Evolutionary conservation across 306 rosid species (phyloP), one percentile per base, ranked within the genome.

Genomic region (Carpinus viminea): DNA sequence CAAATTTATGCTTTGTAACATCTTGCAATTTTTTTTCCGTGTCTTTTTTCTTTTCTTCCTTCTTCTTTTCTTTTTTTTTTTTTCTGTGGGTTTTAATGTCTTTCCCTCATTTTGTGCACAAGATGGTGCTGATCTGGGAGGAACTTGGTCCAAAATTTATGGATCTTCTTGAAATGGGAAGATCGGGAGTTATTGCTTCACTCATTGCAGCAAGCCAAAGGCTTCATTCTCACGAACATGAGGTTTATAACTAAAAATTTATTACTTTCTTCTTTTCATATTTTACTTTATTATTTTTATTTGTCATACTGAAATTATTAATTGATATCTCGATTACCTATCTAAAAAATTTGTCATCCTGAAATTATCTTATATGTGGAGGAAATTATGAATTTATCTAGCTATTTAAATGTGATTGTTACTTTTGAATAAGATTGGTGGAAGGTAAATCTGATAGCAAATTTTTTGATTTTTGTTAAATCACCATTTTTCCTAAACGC

Each of bases 181-280:
- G 85, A 84, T 78, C 99, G n/a, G 98, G 98, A 77, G 97, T 93
- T 77, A 88, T 91, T 76, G 96, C 97, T 80, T 89, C 96, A 13
- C 87, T 89, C 13, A 73, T 91, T 74, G 94, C 97, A 85, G 89
- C 97, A 51, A 82, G 96, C 76, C 93, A 88, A 85, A 91, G 93
- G 88, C 96, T 93, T 83, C 97, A 86, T 77, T 43, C 78, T 76
- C 88, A 88, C 18, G 98, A 92, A 80, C 83, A 79, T 54, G 79
- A 91, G 99, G 99, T 95, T 84, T 74, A 61, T 47, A 46, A 61
- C 4, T 48, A 54, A 62, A 36, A 74, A 65, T 17, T 28, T 61
- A 0, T 52, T 61, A 76, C 82, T 81, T 68, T 68, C 74, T 55
- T 85, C 50, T 66, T 76, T 74, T 60, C 43, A 65, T 70, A 78